Percentiles rank a stretch among this genome's conserved stretches.
Evolutionary conservation across 306 rosid genomes (phyloP).

Genomic region (Vigna angularis): DNA sequence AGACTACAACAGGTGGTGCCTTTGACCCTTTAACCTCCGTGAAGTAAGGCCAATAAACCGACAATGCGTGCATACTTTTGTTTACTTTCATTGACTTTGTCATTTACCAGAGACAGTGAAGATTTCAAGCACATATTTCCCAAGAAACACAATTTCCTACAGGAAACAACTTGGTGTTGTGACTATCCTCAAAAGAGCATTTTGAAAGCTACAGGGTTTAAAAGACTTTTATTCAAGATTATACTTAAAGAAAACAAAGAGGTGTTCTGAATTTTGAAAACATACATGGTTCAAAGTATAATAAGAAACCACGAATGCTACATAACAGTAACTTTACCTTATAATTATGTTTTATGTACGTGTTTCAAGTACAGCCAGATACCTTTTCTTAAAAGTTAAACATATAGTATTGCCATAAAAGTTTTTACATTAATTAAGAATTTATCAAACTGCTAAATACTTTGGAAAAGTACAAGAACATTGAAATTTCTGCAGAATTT

Average conservation of each 20-base stretch:
- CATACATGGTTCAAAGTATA: not conserved
- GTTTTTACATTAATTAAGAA: not conserved
- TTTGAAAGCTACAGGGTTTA: not conserved
- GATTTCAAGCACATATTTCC: not conserved
- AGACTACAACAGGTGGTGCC: not conserved
- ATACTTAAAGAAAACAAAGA: not conserved
- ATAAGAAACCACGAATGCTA: not conserved
- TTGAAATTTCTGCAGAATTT: not conserved
- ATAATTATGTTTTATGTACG: not conserved
- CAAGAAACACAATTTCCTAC: not conserved
- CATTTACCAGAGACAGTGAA: not conserved
- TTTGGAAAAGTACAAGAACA: not conserved
- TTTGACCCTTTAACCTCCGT: constrained; percentile 20
- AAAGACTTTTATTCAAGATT: not conserved
- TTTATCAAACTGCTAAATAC: not conserved
- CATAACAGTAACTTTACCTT: not conserved
- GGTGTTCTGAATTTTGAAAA: not conserved
- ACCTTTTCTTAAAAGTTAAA: not conserved
- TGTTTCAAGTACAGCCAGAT: not conserved
- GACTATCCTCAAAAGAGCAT: not conserved
- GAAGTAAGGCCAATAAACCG: constrained; percentile 21
- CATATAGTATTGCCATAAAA: not conserved
- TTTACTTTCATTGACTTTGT: not conserved
- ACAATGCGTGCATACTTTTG: constrained; percentile 31
- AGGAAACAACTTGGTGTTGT: not conserved